Conservation (phyloP, 768 basidiomycete species). For the Megacollybia marginata region DNA sequence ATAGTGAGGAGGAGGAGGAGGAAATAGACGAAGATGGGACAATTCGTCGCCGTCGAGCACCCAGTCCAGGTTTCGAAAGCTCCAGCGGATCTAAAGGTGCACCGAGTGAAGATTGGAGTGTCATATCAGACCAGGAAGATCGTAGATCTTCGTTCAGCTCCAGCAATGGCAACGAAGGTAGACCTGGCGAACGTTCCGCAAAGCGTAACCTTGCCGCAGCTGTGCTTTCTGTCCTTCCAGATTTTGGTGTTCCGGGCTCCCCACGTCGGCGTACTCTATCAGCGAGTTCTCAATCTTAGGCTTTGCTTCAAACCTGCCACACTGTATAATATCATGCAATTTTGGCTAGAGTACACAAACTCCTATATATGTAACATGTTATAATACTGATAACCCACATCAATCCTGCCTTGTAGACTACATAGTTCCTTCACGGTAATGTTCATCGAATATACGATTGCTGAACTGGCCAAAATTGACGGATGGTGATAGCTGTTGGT, state of each 20-base stretch:
- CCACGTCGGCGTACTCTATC: constrained; percentile 34
- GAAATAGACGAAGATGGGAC: constrained; percentile 30
- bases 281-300: constrained; percentile 15
- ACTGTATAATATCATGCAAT: background rate
- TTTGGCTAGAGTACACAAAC: background rate
- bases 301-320: constrained; percentile 8
- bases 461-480: constrained; percentile 90
- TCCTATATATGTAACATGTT: background rate
- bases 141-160: constrained; percentile 49
- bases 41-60: constrained; percentile 22
- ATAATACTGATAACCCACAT: background rate
- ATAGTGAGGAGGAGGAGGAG: constrained; percentile 24
- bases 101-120: constrained; percentile 82
- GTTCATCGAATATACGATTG: constrained; percentile 65
- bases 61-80: constrained; percentile 27
- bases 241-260: constrained; percentile 36
- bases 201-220: constrained; percentile 60
- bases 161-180: constrained; percentile 30
- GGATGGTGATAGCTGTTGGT: constrained; percentile 58
- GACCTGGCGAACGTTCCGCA: constrained; percentile 26
- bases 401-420: background rate
- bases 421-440: constrained; percentile 27
- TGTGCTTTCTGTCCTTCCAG: constrained; percentile 55
- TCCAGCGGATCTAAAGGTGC: constrained; percentile 49
- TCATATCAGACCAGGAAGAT: constrained; percentile 74